Evolutionary conservation across 176 grass and related monocot genomes (phyloP), one percentile per base, ranked within the genome.

Genomic region (Musa troglodytarum): DNA sequence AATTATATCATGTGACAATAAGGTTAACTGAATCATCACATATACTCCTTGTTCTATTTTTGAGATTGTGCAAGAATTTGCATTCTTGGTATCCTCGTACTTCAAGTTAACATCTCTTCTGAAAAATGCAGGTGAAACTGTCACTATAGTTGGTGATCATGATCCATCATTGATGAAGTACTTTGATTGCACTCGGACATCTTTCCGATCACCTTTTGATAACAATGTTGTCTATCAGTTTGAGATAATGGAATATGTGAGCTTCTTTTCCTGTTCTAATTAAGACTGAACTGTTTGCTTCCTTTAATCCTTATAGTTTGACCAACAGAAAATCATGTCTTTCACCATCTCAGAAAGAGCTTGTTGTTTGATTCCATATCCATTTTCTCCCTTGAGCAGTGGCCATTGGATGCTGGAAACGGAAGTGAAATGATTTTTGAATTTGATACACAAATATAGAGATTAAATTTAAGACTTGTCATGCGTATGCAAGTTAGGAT

Each of bases 241-340:
- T 19, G 95, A 99, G 79, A 91, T 89, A 65, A 99, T 99, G 90
- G 95, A 99, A 99, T 99, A 99, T 86, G 95, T 99, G 75, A 52
- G 87, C 85, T 85, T 71, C 50, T 61, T 64, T 55, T 68, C 72
- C 54, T 10, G 21, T 29, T 79, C 68, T 66, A 49, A 10, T 34
- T 52, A 68, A 25, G 19, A 50, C 23, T 51, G 75, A 59, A 14
- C 16, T 66, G 19, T 76, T 53, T 82, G 50, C 65, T 50, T 49
- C 26, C 1, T 70, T 19, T 25, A 51, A 69, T n/a, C 51, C 9
- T 70, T 16, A 10, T 2, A 1, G 28, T 43, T 34, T 68, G 11
- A 3, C n/a, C 22, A 11, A 14, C 14, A 28, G 9, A 65, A 26
- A 65, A 29, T 29, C 0, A 61, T 19, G 9, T 65, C 63, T 28